Base-by-base conservation (phyloP, 306 rosid genomes). In the Dalbergia cochinchinensis region DNA sequence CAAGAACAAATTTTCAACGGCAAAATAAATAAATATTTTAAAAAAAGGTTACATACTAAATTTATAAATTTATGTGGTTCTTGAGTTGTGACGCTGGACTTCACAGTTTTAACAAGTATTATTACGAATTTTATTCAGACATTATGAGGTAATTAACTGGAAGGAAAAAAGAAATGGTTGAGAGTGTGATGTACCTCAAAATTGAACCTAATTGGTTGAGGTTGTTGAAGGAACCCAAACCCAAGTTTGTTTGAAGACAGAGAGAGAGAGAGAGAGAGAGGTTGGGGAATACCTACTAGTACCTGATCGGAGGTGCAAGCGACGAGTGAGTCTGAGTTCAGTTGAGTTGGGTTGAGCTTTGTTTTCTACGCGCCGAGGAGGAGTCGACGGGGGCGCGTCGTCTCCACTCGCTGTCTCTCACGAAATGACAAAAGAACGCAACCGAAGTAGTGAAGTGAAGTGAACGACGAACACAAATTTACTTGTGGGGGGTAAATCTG, bases 251-350 rank as follows among this genome's bases (percentile, higher is more conserved):
- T 11, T 12, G 20, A 45, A 15, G 14, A 47, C 37, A 1, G 7
- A 15, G 3, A 15, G 12, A 63, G 50, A 7, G 9, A 60, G n/a
- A 47, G 6, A 18, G 80, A 22, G 61, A 26, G 73, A 64, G 60
- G 35, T 2, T 0, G 48, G 31, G 51, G 64, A 71, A 77, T 72
- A 71, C 68, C 11, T 19, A 2, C 31, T 26, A 26, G 31, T 20
- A 22, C 86, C 86, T 78, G 77, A 83, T 70, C 78, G 50, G 82
- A 57, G 41, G 0, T 60, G 6, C 41, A 60, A 11, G 3, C 39
- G 65, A n/a, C 10, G 50, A 65, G 1, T 8, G 50, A 34, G 65
- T 2, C 60, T 3, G 47, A 42, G 55, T 50, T 50, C 7, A 50
- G 55, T 50, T 50, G 55, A 14, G 18, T 12, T 4, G 13, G 13